phyloP scores from a whole-genome alignment of 2,329 filamentous ascomycete genomes.

The Diaporthe australafricana region DNA sequence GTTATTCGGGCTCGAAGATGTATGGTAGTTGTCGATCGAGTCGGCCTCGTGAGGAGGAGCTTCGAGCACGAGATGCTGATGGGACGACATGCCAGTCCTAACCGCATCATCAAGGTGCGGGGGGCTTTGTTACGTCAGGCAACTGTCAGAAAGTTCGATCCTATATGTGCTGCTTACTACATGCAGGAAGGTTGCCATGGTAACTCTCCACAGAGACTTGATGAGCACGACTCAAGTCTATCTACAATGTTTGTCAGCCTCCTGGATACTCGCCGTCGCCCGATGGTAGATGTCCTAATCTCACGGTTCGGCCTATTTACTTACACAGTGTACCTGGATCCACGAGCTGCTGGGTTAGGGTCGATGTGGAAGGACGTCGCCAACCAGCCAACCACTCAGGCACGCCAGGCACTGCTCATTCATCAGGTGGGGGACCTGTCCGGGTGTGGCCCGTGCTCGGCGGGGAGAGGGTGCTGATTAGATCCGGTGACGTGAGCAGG shows the following conservation, averaged over 20 bases:
- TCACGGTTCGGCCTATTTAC: not conserved
- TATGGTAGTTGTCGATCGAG: not conserved
- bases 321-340: not conserved
- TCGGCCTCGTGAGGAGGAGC: not conserved
- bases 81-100: not conserved
- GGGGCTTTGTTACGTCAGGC: conserved; percentile 20
- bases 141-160: not conserved
- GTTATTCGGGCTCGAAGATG: not conserved
- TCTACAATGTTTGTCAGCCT: not conserved
- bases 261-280: not conserved
- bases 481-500: conserved; percentile 28
- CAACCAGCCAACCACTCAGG: not conserved
- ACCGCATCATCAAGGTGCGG: not conserved
- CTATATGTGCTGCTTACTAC: not conserved
- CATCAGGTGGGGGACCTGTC: not conserved
- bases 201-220: not conserved
- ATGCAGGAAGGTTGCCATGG: conserved; percentile 2
- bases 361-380: too few relatives aligned
- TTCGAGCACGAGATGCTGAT: not conserved
- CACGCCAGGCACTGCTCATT: not conserved
- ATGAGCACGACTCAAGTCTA: not conserved
- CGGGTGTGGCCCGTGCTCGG: conserved; percentile 10
- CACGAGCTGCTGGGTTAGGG: not conserved
- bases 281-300: not conserved
- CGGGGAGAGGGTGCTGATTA: conserved; percentile 4